Percentiles rank a stretch among this genome's conserved stretches.
phyloP scores from a whole-genome alignment of 2,329 filamentous ascomycete genomes.

The Pseudogymnoascus sp. region DNA sequence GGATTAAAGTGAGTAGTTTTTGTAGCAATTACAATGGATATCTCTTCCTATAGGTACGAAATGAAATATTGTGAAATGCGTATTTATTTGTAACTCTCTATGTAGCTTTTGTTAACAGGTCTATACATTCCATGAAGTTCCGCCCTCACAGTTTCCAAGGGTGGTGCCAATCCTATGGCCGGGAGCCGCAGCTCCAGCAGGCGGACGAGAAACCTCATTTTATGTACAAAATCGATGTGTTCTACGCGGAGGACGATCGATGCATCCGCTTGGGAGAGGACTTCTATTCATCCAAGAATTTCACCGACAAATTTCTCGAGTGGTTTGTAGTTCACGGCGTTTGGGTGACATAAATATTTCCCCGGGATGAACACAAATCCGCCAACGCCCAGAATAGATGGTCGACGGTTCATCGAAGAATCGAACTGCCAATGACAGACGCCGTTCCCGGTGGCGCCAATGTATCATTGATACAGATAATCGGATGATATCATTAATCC shows the following conservation, averaged over 20 bases:
- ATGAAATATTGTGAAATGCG: background rate
- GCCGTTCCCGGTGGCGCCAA: conserved; percentile 4
- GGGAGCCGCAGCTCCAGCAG: background rate
- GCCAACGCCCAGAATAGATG: background rate
- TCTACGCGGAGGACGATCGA: background rate
- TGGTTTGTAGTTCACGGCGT: background rate
- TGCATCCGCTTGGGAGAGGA: background rate
- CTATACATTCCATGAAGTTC: background rate
- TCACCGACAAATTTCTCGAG: background rate
- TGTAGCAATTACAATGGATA: background rate
- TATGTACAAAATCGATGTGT: background rate
- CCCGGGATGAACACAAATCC: background rate
- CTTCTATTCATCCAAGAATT: no score
- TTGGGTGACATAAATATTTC: background rate
- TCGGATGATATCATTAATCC: background rate
- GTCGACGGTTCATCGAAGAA: background rate
- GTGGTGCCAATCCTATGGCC: background rate
- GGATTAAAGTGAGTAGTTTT: conserved; percentile 24
- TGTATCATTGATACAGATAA: background rate
- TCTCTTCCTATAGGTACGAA: background rate
- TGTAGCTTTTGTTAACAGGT: background rate
- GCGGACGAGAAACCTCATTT: background rate
- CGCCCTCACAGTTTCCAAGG: background rate
- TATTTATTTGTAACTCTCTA: background rate
- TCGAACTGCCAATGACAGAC: background rate